Percentiles rank a stretch among this genome's conserved stretches.
Conservation (phyloP, 192 early-diverging fungal genomes). For the Spizellomyces sp. region DNA sequence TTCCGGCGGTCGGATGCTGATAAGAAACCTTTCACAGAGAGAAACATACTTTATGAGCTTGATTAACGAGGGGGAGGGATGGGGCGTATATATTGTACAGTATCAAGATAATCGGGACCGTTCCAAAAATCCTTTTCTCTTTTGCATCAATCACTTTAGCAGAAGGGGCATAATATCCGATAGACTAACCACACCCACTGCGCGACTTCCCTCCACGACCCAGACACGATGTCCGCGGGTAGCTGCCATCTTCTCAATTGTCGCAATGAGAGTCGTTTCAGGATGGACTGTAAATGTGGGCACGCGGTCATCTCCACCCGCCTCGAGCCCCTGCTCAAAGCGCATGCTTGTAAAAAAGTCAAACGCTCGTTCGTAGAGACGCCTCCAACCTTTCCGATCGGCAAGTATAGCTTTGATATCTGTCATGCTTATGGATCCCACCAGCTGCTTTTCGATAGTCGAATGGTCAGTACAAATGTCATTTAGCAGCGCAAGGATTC, state of each 20-base stretch:
- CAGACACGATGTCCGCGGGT: conserved; percentile 52
- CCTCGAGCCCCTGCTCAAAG: conserved; percentile 28
- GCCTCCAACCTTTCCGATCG: conserved; percentile 41
- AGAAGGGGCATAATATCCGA: conserved; percentile 3
- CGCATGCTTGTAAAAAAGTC: conserved; percentile 47
- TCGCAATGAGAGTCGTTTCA: conserved; percentile 41
- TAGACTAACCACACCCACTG: conserved; percentile 50
- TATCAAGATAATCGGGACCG: too few species aligned
- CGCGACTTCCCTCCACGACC: conserved; percentile 19
- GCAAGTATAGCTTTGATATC: conserved; percentile 56
- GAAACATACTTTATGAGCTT: too few species aligned
- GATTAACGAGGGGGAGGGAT: too few species aligned
- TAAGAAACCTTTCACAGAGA: too few species aligned
- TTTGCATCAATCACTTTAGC: background rate
- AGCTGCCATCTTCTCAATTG: conserved; percentile 60
- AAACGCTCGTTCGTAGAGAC: conserved; percentile 40
- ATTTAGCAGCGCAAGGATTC: background rate
- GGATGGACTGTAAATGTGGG: conserved; percentile 51
- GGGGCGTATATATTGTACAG: too few species aligned
- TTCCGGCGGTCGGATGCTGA: too few species aligned
- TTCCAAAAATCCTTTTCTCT: too few species aligned
- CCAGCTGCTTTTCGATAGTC: conserved; percentile 14
- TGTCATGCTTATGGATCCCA: conserved; percentile 44
- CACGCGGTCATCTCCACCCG: conserved; percentile 31
- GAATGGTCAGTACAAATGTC: background rate